Base-by-base conservation (phyloP, 2,329 filamentous ascomycete genomes). In the Stenocarpella maydis region DNA sequence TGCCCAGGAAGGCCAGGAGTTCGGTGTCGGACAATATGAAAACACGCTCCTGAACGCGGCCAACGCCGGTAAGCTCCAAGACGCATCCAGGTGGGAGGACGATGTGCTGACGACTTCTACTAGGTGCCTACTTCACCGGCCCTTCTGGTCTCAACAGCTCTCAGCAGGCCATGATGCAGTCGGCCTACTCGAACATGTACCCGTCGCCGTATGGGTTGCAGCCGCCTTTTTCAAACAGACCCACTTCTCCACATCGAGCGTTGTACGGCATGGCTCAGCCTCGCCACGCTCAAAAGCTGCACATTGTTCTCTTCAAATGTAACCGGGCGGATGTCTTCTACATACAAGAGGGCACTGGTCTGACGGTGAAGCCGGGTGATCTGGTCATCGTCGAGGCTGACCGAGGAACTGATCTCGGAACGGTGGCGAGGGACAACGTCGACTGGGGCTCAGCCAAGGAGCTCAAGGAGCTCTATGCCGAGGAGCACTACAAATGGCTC, bases 341-440 rank as follows among this genome's bases (percentile, higher is more conserved):
- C 80, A 94, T 98, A 41, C 95, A 97, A 79, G 95, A 98, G 78
- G 95, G 95, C 71, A 98, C 95, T 7, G 96, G 96, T 3, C 86
- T 99, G 39, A 92, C 92, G 24, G 92, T 98, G 66, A 96, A 95
- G 75, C 90, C 91, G 21, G 96, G 96, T 39, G 96, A 99, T 77
- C 85, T 98, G 65, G 97, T 99, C 71, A 98, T 99, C 74, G 95
- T 98, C 21, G 96, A 99, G 81, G 96, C 96, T 28, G 97, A 99
- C 79, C 93, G 96, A 72, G 96, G 96, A 54, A 97, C 94, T 26
- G 97, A 99, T 77, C 87, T 99, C 43, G 97, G 96, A 53, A 97
- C 95, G 31, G 95, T 99, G 34, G 92, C 93, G 65, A 90, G 92
- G 74, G 92, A 94, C 72, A 95, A 97, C 75, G 90, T 98, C 47